phyloP scores from a whole-genome alignment of 306 rosid genomes.

The Dryas alaskensis region DNA sequence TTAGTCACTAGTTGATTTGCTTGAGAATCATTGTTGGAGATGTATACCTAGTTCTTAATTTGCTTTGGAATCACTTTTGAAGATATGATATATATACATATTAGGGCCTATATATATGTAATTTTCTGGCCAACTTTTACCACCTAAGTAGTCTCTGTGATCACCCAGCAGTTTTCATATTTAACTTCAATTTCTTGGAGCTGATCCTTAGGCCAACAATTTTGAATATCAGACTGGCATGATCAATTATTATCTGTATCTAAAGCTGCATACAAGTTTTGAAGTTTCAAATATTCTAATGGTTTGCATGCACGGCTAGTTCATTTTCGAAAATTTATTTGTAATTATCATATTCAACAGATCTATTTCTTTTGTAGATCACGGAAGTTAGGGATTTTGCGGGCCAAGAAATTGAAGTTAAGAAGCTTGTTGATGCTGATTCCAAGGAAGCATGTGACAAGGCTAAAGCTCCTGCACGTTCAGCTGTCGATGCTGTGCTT shows the following conservation, averaged over 20 bases:
- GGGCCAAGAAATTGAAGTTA: constrained; percentile 81
- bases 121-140: not conserved
- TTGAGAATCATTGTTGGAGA: not conserved
- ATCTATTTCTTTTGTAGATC: constrained; percentile 50
- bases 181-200: constrained; percentile 7
- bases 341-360: constrained; percentile 12
- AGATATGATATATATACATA: not conserved
- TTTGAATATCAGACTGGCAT: not conserved
- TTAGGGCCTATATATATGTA: not conserved
- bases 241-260: not conserved
- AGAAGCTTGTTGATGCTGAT: constrained; percentile 78
- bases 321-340: constrained; percentile 1
- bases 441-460: constrained; percentile 83
- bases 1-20: not conserved
- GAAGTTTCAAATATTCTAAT: not conserved
- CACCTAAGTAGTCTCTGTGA: not conserved
- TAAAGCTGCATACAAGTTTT: not conserved
- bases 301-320: constrained; percentile 2
- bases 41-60: not conserved
- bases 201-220: not conserved
- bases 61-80: not conserved
- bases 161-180: not conserved
- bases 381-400: constrained; percentile 94
- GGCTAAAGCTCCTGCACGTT: constrained; percentile 62
- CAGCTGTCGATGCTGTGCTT: constrained; percentile 80